A percentile compares a stretch with the other conserved stretches of the same genome.
These are phyloP conservation scores for Naegleria gruberi DNA, from an alignment of 208 protist species.

Conservation along the genomic window DNA sequence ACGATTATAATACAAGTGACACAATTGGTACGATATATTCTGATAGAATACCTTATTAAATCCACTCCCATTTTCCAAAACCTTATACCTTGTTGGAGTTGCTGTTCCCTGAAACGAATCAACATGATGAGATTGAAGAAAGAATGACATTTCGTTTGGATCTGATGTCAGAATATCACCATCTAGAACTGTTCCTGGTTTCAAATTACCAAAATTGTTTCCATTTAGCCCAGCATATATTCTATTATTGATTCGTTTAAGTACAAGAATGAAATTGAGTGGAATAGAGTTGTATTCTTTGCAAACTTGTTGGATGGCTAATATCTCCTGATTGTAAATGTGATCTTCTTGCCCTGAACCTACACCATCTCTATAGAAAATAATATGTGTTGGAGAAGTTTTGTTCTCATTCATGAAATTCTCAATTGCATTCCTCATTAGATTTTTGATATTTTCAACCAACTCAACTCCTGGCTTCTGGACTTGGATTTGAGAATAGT, in stretches of 20 bases:
- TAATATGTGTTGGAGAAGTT: not conserved
- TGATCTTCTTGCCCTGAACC: not conserved
- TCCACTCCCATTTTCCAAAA: not conserved
- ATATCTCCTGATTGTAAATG: not conserved
- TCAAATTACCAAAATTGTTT: not conserved
- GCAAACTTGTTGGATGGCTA: no score
- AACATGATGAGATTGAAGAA: not conserved
- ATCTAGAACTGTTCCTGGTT: slow-evolving; percentile 14
- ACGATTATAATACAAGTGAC: no score
- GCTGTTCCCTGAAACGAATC: slow-evolving; percentile 22
- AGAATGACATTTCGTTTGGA: not conserved
- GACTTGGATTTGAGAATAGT: not conserved
- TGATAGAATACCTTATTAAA: not conserved
- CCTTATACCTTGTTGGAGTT: slow-evolving; percentile 19
- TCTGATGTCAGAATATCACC: not conserved
- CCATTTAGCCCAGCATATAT: not conserved
- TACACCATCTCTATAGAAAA: not conserved
- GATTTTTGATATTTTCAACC: not conserved
- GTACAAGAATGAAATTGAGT: not conserved
- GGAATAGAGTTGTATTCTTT: not conserved
- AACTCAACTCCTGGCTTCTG: not conserved
- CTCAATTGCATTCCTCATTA: not conserved
- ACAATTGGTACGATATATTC: not conserved
- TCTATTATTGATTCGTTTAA: not conserved
- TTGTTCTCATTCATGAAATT: not conserved